Percentiles rank a stretch among this genome's conserved stretches.
Evolutionary conservation across 805 yeast species (phyloP).

Genomic region (Wickerhamiella bombiphila): DNA sequence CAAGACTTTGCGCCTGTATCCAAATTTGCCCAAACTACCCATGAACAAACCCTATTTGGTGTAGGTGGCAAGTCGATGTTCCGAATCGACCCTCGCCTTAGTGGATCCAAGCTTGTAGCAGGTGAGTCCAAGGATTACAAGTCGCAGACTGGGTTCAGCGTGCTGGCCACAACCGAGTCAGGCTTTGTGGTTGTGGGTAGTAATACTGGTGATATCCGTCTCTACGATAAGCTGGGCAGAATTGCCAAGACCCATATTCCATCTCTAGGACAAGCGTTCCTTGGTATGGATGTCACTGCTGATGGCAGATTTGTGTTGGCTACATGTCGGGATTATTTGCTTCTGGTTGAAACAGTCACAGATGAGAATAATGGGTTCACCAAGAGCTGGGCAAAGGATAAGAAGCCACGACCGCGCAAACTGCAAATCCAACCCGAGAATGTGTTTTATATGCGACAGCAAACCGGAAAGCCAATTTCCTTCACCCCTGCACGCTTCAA

Average conservation of each 20-base stretch:
- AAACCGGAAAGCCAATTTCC: conserved; percentile 33
- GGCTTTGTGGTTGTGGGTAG: conserved; percentile 73
- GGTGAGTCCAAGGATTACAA: conserved; percentile 40
- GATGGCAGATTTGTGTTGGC: conserved; percentile 76
- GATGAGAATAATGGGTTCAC: conserved; percentile 56
- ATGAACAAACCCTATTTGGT: conserved; percentile 63
- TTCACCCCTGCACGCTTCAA: conserved; percentile 72
- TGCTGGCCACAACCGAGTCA: conserved; percentile 53
- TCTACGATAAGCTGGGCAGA: conserved; percentile 58
- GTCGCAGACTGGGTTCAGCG: conserved; percentile 37
- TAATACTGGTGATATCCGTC: conserved; percentile 55
- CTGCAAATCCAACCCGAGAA: conserved; percentile 60
- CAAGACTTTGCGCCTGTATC: conserved; percentile 48
- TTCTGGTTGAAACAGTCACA: conserved; percentile 53
- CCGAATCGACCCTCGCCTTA: conserved; percentile 65
- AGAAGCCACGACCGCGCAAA: conserved; percentile 55
- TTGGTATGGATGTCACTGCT: conserved; percentile 54
- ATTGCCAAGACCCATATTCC: conserved; percentile 70
- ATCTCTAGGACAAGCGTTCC: conserved; percentile 62
- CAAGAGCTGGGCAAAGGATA: conserved; percentile 46
- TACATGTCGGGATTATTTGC: conserved; percentile 57
- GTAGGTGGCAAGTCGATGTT: conserved; percentile 51
- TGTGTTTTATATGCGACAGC: conserved; percentile 42
- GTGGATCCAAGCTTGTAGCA: conserved; percentile 42
- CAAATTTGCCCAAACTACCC: conserved; percentile 60